phyloP scores from a whole-genome alignment of 352 stramenopile genomes.

The Phytophthora fragariaefolia region DNA sequence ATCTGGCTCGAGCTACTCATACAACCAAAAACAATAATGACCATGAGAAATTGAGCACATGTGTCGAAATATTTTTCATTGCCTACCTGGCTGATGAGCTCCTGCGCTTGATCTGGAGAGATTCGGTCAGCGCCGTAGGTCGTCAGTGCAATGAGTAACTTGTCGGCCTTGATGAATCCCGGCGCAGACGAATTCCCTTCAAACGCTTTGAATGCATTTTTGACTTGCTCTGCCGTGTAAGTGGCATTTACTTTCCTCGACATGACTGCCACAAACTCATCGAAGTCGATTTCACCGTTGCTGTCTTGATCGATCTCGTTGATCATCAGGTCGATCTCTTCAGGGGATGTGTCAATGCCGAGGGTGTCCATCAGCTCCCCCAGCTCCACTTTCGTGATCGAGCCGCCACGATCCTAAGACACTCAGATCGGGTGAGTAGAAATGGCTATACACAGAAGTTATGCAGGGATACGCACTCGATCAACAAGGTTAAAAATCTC shows the following conservation, averaged over 20 bases:
- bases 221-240: slow-evolving; percentile 94
- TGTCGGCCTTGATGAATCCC: slow-evolving; percentile 87
- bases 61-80: slow-evolving; percentile 4
- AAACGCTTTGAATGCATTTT: slow-evolving; percentile 88
- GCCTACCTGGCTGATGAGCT: slow-evolving; percentile 89
- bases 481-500: slow-evolving; percentile 97
- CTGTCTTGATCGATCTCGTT: slow-evolving; percentile 95
- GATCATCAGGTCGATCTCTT: slow-evolving; percentile 97
- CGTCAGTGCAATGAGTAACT: slow-evolving; percentile 85
- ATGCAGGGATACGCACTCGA: slow-evolving; percentile 46
- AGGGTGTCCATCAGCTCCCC: slow-evolving; percentile 94
- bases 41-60: not conserved
- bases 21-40: slow-evolving; percentile 13
- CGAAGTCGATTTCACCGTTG: slow-evolving; percentile 95
- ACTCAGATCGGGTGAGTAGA: not conserved
- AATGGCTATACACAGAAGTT: not conserved
- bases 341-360: slow-evolving; percentile 91
- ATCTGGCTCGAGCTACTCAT: slow-evolving; percentile 88
- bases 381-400: slow-evolving; percentile 95
- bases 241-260: slow-evolving; percentile 94
- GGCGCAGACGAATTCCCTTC: slow-evolving; percentile 68
- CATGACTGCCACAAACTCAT: slow-evolving; percentile 96
- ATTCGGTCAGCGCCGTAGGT: slow-evolving; percentile 93
- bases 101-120: slow-evolving; percentile 89
- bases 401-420: slow-evolving; percentile 88